These are phyloP conservation scores for Fusarium phyllophilum DNA, from an alignment of 2,329 filamentous ascomycete species.

Conservation along the genomic window DNA sequence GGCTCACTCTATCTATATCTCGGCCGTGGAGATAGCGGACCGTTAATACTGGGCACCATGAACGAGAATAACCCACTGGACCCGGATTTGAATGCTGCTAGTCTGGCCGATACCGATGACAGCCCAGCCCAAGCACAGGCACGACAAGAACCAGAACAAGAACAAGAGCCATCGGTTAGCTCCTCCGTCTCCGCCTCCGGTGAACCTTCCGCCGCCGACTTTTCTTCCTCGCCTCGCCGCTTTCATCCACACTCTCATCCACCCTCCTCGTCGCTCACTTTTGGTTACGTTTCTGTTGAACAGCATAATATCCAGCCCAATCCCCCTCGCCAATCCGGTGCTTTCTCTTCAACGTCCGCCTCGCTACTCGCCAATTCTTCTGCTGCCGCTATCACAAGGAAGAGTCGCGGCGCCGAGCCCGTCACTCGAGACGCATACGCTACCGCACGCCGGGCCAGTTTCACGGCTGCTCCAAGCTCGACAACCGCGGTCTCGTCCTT, in stretches of 20 bases:
- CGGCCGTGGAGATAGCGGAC: conserved; percentile 21
- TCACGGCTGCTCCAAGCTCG: conserved; percentile 66
- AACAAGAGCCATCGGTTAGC: conserved; percentile 30
- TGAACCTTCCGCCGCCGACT: conserved; percentile 42
- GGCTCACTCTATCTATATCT: conserved; percentile 25
- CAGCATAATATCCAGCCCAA: conserved; percentile 23
- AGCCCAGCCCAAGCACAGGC: conserved; percentile 26
- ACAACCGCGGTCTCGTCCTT: conserved; percentile 19
- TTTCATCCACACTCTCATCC: conserved; percentile 28
- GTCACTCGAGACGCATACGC: conserved; percentile 65
- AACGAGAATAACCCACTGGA: conserved; percentile 37
- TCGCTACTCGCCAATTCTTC: conserved; percentile 56
- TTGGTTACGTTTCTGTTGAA: conserved; percentile 21
- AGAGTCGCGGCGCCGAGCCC: conserved; percentile 68
- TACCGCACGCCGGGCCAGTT: conserved; percentile 65
- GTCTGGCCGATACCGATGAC: conserved; percentile 38
- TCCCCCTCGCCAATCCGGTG: conserved; percentile 31
- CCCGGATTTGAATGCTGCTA: conserved; percentile 40
- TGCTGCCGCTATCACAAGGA: conserved; percentile 59
- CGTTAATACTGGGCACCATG: conserved; percentile 31
- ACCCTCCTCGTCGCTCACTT: conserved; percentile 23
- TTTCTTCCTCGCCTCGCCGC: conserved; percentile 39
- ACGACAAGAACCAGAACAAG: not conserved
- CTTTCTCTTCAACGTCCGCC: conserved; percentile 42
- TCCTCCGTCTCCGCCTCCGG: conserved; percentile 43